Evolutionary conservation across 2,329 filamentous ascomycete species (phyloP), one percentile per base, ranked within the genome.

Genomic region (Talaromyces sp.): DNA sequence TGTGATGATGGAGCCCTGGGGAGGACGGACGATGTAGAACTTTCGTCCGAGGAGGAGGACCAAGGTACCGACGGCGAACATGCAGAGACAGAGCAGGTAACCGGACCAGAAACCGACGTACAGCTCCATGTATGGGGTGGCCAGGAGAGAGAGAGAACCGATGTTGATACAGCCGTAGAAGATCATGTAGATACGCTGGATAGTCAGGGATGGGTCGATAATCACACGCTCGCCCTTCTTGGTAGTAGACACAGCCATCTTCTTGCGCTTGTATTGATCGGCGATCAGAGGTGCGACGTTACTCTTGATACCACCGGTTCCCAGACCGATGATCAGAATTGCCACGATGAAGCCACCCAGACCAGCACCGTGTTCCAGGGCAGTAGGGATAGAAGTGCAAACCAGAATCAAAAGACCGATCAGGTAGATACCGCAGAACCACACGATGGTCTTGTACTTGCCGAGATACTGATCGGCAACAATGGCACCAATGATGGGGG

Each of bases 141-240:
- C 85, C 60, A 90, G 80, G 49, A 83, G 76, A 0, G 83, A 88
- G 6, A 91, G 76, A 1, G 85, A 83, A n/a, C 87, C 88, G 14
- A 91, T 61, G 70, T 91, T 90, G 66, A 90, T 89, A 72, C 84
- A 87, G 69, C 81, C 79, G 72, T 90, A 90, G 75, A 89, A 90
- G 65, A 89, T 82, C 84, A 85, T 88, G 77, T 88, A 89, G 56
- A 89, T 84, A 43, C 85, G 79, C 64, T 86, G 83, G 56, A 86
- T 81, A 1, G 87, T 89, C 49, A 88, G 76, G 35, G 81, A 77
- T 0, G 86, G 86, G 61, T 89, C 86, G 22, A 88, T 81, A 57
- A 90, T 79, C 49, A 89, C 84, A 16, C 77, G 75, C 66, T 82
- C 74, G 17, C 80, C 80, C 41, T 73, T 75, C 56, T 73, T 70